Evolutionary conservation across 257 asterid genomes (phyloP), one percentile per base, ranked within the genome.

Genomic region (Mentha longifolia): DNA sequence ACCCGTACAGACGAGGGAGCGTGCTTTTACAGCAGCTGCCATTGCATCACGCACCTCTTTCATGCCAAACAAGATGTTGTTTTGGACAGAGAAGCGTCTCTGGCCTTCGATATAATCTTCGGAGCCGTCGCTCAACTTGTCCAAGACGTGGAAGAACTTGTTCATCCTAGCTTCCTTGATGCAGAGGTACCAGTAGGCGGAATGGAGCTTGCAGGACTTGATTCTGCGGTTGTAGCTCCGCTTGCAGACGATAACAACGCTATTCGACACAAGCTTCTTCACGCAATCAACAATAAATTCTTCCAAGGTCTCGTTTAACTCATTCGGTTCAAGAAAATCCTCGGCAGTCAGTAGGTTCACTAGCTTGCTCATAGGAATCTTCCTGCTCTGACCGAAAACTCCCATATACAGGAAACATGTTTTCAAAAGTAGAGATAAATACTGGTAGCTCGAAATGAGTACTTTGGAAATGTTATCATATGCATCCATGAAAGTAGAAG

Each of bases 391-490:
- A 31, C 61, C 61, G 47, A 50, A 66, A 66, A n/a, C n/a, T n/a
- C n/a, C n/a, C n/a, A n/a, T n/a, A n/a, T n/a, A n/a, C n/a, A n/a
- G n/a, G n/a, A n/a, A 66, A 15, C 72, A 67, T 4, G 72, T 17
- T 67, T 49, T 66, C 3, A 66, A 66, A 50, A 30, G 61, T 3
- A 30, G 33, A n/a, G 60, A 15, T 6, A 66, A 66, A 3, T 67
- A 31, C 8, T 67, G 47, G 13, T 78, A 78, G 30, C 83, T 81
- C 17, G 67, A 14, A 46, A 42, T 17, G 6, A 81, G 19, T 12
- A 56, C 16, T 6, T 45, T 61, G 0, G 22, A 17, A 0, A 67
- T 72, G 6, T 20, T 28, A 65, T 39, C 56, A 61, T 61, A 13
- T 30, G 69, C 64, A 58, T 33, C 74, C 28, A 14, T 42, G 14